These are phyloP conservation scores for Debaryomyces hansenii DNA, from an alignment of 805 yeast species.

Conservation along the genomic window DNA sequence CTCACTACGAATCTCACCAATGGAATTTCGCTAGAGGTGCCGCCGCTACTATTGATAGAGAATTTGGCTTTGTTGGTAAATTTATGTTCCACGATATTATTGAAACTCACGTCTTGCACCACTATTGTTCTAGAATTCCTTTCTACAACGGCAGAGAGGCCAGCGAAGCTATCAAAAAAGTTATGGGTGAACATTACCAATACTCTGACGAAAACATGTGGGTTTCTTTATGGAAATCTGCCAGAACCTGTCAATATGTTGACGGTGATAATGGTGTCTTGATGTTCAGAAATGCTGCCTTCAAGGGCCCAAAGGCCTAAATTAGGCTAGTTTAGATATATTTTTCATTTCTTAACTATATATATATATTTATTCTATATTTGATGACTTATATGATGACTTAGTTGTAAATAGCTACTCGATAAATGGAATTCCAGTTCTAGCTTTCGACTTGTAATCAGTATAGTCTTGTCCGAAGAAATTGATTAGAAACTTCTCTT, in stretches of 20 bases:
- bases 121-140: slow-evolving; percentile 80
- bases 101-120: slow-evolving; percentile 89
- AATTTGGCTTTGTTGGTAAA: slow-evolving; percentile 77
- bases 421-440: slow-evolving; percentile 65
- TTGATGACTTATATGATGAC: slow-evolving; percentile 36
- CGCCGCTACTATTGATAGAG: slow-evolving; percentile 83
- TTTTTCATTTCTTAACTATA: too few species aligned
- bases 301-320: slow-evolving; percentile 32
- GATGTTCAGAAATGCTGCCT: slow-evolving; percentile 76
- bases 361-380: background rate
- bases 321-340: background rate
- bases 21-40: slow-evolving; percentile 93
- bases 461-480: slow-evolving; percentile 75
- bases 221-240: slow-evolving; percentile 60
- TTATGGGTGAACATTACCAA: slow-evolving; percentile 80
- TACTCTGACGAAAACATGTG: slow-evolving; percentile 72
- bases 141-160: slow-evolving; percentile 85
- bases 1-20: slow-evolving; percentile 72
- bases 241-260: slow-evolving; percentile 68
- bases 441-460: slow-evolving; percentile 48
- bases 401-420: slow-evolving; percentile 4
- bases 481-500: slow-evolving; percentile 60
- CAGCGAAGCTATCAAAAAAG: slow-evolving; percentile 73
- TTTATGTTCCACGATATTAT: slow-evolving; percentile 84
- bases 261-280: slow-evolving; percentile 68